phyloP scores from a whole-genome alignment of 2,329 filamentous ascomycete species.

The Incumbomyces delicatus region DNA sequence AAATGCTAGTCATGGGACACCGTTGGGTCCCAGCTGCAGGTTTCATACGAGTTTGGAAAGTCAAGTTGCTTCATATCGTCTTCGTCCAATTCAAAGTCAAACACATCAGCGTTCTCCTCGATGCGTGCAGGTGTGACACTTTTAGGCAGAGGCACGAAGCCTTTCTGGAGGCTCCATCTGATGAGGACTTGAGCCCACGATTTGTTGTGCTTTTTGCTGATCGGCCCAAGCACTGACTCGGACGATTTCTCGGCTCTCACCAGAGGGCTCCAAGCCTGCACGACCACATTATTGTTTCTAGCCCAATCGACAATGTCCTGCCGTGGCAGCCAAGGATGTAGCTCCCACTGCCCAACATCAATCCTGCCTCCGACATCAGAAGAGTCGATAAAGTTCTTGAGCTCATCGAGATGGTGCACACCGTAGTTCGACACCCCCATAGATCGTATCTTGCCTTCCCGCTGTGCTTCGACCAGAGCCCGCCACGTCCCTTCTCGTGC shows the following conservation, averaged over 20 bases:
- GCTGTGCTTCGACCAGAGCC: slow-evolving; percentile 44
- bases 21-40: slow-evolving; percentile 51
- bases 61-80: slow-evolving; percentile 50
- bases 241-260: slow-evolving; percentile 39
- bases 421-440: slow-evolving; percentile 49
- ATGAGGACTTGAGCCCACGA: slow-evolving; percentile 49
- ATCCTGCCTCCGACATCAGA: slow-evolving; percentile 57
- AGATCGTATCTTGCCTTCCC: slow-evolving; percentile 41
- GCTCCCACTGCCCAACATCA: slow-evolving; percentile 77
- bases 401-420: slow-evolving; percentile 45
- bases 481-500: slow-evolving; percentile 43
- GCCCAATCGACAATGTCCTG: slow-evolving; percentile 73
- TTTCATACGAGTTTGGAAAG: slow-evolving; percentile 43
- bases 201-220: slow-evolving; percentile 50
- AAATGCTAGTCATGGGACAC: slow-evolving; percentile 13
- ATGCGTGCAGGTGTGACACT: slow-evolving; percentile 52
- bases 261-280: slow-evolving; percentile 47
- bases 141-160: slow-evolving; percentile 54
- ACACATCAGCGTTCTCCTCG: slow-evolving; percentile 50
- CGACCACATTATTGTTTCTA: slow-evolving; percentile 48
- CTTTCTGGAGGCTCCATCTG: slow-evolving; percentile 54
- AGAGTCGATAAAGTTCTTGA: slow-evolving; percentile 47
- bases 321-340: slow-evolving; percentile 82
- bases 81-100: slow-evolving; percentile 49
- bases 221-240: slow-evolving; percentile 41